Evolutionary conservation across 192 early-diverging fungal species (phyloP).

Genomic region (Cetraspora pellucida): DNA sequence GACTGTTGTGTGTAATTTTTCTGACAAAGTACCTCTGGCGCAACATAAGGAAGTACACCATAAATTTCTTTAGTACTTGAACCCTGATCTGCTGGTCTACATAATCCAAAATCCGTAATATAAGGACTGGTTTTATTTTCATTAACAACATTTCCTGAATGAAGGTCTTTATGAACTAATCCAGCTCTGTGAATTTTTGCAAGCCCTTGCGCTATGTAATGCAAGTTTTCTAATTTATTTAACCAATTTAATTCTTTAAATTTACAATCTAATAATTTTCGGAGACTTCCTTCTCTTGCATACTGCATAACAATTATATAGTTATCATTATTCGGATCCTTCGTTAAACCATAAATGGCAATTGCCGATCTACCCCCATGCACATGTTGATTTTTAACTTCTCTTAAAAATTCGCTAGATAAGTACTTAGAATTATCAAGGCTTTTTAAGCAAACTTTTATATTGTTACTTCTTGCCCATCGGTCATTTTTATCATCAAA

Average conservation of each 20-base stretch:
- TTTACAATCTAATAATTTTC: neutral
- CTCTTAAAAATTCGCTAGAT: neutral
- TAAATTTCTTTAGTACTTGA: constrained; percentile 8
- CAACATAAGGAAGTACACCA: constrained; percentile 40
- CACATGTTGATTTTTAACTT: neutral
- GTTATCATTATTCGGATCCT: constrained; percentile 40
- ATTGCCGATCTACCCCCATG: neutral
- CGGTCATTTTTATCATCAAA: neutral
- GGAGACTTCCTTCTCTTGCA: constrained; percentile 24
- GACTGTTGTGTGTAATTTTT: neutral
- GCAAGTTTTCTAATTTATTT: neutral
- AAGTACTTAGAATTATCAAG: neutral
- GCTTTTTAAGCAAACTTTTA: neutral
- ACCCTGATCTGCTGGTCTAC: constrained; percentile 7
- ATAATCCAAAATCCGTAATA: constrained; percentile 41
- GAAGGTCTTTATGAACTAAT: constrained; percentile 46
- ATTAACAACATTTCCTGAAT: constrained; percentile 49
- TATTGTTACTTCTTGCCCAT: neutral
- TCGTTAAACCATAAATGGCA: constrained; percentile 39
- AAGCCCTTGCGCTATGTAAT: constrained; percentile 37
- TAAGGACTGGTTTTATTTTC: neutral
- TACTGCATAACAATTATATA: constrained; percentile 48
- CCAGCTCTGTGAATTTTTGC: constrained; percentile 40
- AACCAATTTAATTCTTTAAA: neutral
- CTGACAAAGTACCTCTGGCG: constrained; percentile 36